These are phyloP conservation scores for Theileria luwenshuni DNA, from an alignment of 169 alveolate species.

Conservation along the genomic window DNA sequence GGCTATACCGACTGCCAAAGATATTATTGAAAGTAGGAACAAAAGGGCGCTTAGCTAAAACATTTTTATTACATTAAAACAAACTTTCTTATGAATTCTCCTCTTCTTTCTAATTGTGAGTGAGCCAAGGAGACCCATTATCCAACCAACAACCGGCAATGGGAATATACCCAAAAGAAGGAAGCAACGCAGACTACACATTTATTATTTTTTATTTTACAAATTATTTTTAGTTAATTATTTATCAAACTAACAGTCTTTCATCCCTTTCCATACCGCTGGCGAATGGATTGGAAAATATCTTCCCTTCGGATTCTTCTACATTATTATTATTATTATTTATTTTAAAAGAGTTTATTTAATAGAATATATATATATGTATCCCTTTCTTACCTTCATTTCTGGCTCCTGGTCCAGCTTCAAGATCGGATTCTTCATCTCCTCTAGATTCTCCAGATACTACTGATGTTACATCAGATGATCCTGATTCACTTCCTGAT, in stretches of 20 bases:
- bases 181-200: slow-evolving; percentile 52
- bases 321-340: neutral
- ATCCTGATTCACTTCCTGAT: too few species aligned
- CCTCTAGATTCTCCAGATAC: too few species aligned
- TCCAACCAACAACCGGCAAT: slow-evolving; percentile 57
- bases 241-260: neutral
- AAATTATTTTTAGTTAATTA: too few species aligned
- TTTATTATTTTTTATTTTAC: neutral
- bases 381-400: too few species aligned
- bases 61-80: neutral
- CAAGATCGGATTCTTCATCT: too few species aligned
- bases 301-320: slow-evolving; percentile 5
- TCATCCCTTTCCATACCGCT: neutral
- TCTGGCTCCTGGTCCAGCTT: too few species aligned
- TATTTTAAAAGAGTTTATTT: neutral
- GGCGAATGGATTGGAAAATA: neutral
- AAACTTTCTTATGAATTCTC: slow-evolving; percentile 46
- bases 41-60: neutral
- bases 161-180: slow-evolving; percentile 54
- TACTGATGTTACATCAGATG: too few species aligned
- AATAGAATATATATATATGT: neutral
- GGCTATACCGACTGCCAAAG: neutral
- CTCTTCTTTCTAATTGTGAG: slow-evolving; percentile 16
- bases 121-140: slow-evolving; percentile 27
- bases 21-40: neutral